phyloP scores from a whole-genome alignment of 495 filamentous ascomycete species.

The Tuber calosporum region DNA sequence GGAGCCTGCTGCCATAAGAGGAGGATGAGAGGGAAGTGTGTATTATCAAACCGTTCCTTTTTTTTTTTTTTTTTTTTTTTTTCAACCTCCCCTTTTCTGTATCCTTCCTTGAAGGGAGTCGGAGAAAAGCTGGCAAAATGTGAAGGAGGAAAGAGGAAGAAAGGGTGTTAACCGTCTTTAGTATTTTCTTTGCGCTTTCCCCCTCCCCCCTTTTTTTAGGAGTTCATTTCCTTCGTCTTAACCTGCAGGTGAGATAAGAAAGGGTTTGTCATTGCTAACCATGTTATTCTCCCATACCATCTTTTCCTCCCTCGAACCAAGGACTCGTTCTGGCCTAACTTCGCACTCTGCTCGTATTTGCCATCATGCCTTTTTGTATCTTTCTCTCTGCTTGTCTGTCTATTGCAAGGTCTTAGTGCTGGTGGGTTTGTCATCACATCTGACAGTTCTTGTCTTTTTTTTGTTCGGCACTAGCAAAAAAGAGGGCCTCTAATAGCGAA shows the following conservation, averaged over 20 bases:
- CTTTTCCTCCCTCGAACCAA: not conserved
- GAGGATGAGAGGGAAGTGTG: not conserved
- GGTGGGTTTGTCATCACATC: not conserved
- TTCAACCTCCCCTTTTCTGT: not conserved
- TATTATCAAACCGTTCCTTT: slow-evolving; percentile 3
- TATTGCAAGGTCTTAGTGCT: not conserved
- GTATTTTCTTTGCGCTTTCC: slow-evolving; percentile 1
- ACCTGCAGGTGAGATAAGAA: not conserved
- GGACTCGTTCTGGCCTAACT: not conserved
- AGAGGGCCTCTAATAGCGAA: not conserved
- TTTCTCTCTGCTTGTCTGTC: not conserved
- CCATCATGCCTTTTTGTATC: not conserved
- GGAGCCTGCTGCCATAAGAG: slow-evolving; percentile 1
- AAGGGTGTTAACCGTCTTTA: not conserved
- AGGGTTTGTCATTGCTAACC: not conserved
- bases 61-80: not conserved
- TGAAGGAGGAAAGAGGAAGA: not conserved
- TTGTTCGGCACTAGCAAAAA: not conserved
- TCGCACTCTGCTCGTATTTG: not conserved
- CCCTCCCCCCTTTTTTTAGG: slow-evolving; percentile 5
- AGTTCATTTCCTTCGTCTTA: not conserved
- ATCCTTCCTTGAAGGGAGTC: not conserved
- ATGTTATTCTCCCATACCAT: not conserved
- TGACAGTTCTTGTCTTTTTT: not conserved
- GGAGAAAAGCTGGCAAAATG: not conserved